phyloP scores from a whole-genome alignment of 139 green algal genomes.

The Tetradesmus obliquus region DNA sequence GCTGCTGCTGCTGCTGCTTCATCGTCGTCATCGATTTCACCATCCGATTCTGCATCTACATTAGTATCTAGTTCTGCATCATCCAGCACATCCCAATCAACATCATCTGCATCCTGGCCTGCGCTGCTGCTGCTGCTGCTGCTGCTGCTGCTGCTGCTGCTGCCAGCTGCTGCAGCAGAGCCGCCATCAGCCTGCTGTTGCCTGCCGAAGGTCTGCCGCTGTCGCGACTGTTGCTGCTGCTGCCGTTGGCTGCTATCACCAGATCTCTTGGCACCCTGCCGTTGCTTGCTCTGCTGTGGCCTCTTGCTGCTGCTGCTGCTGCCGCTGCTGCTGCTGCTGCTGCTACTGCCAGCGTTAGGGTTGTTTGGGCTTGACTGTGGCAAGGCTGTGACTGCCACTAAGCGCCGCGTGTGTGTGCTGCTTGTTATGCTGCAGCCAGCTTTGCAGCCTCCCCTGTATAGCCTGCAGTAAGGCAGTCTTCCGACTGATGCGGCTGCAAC shows the following conservation, averaged over 20 bases:
- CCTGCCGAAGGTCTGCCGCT: not conserved
- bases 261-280: not conserved
- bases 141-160: not conserved
- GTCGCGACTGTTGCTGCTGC: not conserved
- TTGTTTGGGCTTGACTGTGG: not conserved
- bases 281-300: not conserved
- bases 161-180: constrained; percentile 6
- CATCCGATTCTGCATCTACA: not conserved
- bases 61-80: no score
- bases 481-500: not conserved
- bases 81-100: not conserved
- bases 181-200: not conserved
- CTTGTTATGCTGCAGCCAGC: not conserved
- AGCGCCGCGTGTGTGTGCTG: not conserved
- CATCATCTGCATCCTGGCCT: not conserved
- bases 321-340: not conserved
- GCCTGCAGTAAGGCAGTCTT: not conserved
- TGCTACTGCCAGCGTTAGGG: not conserved
- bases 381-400: not conserved
- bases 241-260: not conserved
- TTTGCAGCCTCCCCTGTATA: not conserved
- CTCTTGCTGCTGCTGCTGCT: not conserved
- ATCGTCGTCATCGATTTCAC: not conserved
- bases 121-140: not conserved
- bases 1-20: not conserved